phyloP scores from a whole-genome alignment of 352 stramenopile species.

The Phytophthora palmivora region DNA sequence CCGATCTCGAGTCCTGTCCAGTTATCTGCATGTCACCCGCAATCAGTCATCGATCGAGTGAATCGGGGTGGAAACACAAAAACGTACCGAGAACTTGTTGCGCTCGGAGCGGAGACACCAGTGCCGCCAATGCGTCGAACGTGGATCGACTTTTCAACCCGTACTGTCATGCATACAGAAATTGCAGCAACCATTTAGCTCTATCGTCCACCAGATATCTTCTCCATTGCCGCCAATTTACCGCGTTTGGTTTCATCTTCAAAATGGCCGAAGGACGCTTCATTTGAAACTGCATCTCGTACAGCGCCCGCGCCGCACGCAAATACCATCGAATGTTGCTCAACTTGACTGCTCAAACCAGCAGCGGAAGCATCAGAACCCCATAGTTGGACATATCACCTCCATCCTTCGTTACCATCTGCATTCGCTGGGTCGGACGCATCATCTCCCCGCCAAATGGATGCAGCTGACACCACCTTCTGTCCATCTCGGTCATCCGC shows the following conservation, averaged over 20 bases:
- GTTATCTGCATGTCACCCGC: constrained; percentile 49
- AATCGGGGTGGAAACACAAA: not conserved
- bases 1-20: constrained; percentile 80
- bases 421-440: constrained; percentile 19
- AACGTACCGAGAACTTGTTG: constrained; percentile 73
- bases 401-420: constrained; percentile 28
- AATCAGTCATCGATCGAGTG: constrained; percentile 7
- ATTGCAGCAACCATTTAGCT: constrained; percentile 3
- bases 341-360: constrained; percentile 53
- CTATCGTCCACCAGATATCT: not conserved
- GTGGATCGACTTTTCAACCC: constrained; percentile 73
- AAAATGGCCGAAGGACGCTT: constrained; percentile 76
- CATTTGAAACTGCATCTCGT: constrained; percentile 79
- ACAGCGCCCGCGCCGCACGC: constrained; percentile 63
- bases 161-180: constrained; percentile 46
- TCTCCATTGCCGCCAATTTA: constrained; percentile 20
- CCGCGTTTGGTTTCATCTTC: constrained; percentile 73
- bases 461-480: constrained; percentile 18
- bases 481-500: constrained; percentile 24
- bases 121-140: constrained; percentile 66
- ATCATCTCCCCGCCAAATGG: constrained; percentile 31
- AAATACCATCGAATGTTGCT: constrained; percentile 66
- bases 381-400: not conserved
- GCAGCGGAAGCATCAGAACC: not conserved
- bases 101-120: constrained; percentile 72